A percentile compares a stretch with the other conserved stretches of the same genome.
phyloP scores from a whole-genome alignment of 2,329 filamentous ascomycete genomes.

The Clathrospora elynae region DNA sequence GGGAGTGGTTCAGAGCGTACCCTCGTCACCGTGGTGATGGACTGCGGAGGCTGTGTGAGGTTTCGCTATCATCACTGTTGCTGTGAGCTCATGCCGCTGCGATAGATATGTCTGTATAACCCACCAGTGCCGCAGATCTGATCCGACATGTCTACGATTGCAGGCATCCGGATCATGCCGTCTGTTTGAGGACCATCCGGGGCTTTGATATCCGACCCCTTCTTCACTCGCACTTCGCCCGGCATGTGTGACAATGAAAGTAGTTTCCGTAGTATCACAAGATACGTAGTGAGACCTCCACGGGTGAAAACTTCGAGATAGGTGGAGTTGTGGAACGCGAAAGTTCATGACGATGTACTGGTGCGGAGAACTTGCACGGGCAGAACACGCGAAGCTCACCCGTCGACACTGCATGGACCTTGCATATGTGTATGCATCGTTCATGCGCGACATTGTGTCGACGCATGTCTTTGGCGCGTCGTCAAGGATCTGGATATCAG shows the following conservation, averaged over 20 bases:
- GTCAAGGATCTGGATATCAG: conserved; percentile 18
- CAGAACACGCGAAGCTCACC: too few species aligned
- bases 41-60: conserved; percentile 66
- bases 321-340: conserved; percentile 1
- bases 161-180: conserved; percentile 58
- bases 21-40: conserved; percentile 73
- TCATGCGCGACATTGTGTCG: neutral
- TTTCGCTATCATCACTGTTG: conserved; percentile 65
- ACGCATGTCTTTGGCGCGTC: conserved; percentile 2
- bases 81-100: conserved; percentile 4
- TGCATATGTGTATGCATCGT: too few species aligned
- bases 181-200: conserved; percentile 54
- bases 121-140: conserved; percentile 70
- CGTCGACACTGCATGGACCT: too few species aligned
- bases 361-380: too few species aligned
- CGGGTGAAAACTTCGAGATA: neutral
- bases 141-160: conserved; percentile 68
- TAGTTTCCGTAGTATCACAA: neutral
- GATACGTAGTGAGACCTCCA: too few species aligned
- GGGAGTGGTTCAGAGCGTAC: conserved; percentile 46
- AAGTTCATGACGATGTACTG: neutral
- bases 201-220: conserved; percentile 36
- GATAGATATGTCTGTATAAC: conserved; percentile 26
- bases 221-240: conserved; percentile 38
- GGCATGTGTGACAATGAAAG: conserved; percentile 20